Evolutionary conservation across 2,329 filamentous ascomycete genomes (phyloP).

Genomic region (Penicillium griseofulvum): DNA sequence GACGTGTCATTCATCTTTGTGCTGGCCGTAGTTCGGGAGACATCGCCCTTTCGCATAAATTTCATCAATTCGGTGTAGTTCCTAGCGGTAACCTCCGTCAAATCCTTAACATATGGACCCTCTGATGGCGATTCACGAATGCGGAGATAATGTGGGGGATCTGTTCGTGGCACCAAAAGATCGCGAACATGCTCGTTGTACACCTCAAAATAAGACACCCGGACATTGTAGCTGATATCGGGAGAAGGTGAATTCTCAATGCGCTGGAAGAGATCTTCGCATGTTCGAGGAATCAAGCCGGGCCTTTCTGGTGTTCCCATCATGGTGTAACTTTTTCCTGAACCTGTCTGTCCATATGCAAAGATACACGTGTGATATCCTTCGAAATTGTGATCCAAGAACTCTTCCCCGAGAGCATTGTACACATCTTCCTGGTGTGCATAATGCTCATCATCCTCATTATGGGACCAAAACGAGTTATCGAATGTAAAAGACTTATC

Average conservation of each 20-base stretch:
- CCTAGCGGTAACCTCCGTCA: slow-evolving; percentile 89
- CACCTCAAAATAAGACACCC: slow-evolving; percentile 97
- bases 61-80: slow-evolving; percentile 83
- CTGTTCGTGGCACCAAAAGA: slow-evolving; percentile 75
- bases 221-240: slow-evolving; percentile 93
- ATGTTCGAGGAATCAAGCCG: slow-evolving; percentile 90
- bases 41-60: slow-evolving; percentile 86
- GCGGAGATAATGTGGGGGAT: slow-evolving; percentile 87
- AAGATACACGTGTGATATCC: slow-evolving; percentile 99
- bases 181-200: slow-evolving; percentile 99
- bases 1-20: slow-evolving; percentile 99
- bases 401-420: slow-evolving; percentile 89
- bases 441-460: slow-evolving; percentile 76
- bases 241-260: slow-evolving; percentile 82
- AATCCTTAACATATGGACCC: slow-evolving; percentile 92
- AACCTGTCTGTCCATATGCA: slow-evolving; percentile 95
- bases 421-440: slow-evolving; percentile 92
- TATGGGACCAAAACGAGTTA: slow-evolving; percentile 96
- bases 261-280: slow-evolving; percentile 90
- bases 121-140: slow-evolving; percentile 94
- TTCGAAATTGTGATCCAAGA: slow-evolving; percentile 98
- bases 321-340: slow-evolving; percentile 96
- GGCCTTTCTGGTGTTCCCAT: slow-evolving; percentile 87
- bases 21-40: slow-evolving; percentile 81
- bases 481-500: slow-evolving; percentile 95